Evolutionary conservation across 1,139 yeast genomes (phyloP), one percentile per base, ranked within the genome.

Genomic region (Ogataea hybrid): DNA sequence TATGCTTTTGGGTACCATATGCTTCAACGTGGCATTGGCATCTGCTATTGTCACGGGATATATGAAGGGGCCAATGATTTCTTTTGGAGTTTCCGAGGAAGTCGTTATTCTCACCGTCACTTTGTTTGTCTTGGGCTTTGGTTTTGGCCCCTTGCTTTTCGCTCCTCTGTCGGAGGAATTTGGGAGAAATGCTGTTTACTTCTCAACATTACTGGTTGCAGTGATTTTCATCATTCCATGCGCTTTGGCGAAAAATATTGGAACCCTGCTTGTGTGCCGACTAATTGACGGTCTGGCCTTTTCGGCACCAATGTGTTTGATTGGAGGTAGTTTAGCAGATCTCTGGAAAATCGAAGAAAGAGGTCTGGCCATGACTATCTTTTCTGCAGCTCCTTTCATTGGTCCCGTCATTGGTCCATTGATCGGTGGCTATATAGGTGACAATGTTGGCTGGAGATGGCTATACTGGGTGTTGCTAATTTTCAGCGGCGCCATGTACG

Each of bases 361-460:
- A n/a, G n/a, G n/a, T n/a, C n/a, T n/a, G n/a, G n/a, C n/a, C n/a
- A n/a, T n/a, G n/a, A n/a, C n/a, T n/a, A n/a, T n/a, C n/a, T n/a
- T n/a, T n/a, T n/a, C n/a, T n/a, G n/a, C n/a, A n/a, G 84, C 85
- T 40, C 87, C 88, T 4, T 83, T 83, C 61, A 51, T 80, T 41
- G 90, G 89, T 42, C 89, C 92, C 9, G 79, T 76, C 37, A 58
- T 74, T 65, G 77, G 84, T 61, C 73, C 81, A 52, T 64, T 84
- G 37, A 71, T 84, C 48, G 92, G 92, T 56, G 90, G 90, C 25
- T 79, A 71, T 52, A 69, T 84, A 49, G 84, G 78, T 52, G 87
- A 81, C 59, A 67, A 73, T 55, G 75, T 71, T 21, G 79, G 82
- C 35, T 85, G 90, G 94, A 75, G 90, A 68, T 84, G 89, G 94